These are phyloP conservation scores for Amanita pseudoporphyria DNA, from an alignment of 768 basidiomycete genomes.

Conservation along the genomic window DNA sequence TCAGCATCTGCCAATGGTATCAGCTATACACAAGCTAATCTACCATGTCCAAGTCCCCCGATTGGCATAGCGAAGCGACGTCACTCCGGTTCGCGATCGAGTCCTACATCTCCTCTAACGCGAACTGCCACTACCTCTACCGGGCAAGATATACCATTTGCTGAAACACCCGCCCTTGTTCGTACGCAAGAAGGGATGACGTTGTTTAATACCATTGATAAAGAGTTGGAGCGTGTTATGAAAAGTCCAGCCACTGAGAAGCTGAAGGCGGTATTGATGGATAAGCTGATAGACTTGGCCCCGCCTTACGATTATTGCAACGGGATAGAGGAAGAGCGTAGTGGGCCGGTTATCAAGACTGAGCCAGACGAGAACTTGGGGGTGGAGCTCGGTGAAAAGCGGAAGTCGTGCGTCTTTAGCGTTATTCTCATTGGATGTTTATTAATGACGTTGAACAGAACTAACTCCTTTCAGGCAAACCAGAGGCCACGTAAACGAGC, in stretches of 20 bases:
- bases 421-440: not conserved
- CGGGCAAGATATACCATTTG: conserved; percentile 42
- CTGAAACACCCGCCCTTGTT: conserved; percentile 56
- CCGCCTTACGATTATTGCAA: conserved; percentile 12
- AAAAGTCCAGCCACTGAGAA: not conserved
- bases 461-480: conserved; percentile 18
- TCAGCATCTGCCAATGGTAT: not conserved
- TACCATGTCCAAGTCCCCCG: not conserved
- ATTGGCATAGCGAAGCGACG: not conserved
- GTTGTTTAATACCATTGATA: conserved; percentile 51
- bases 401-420: not conserved
- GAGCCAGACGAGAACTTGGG: conserved; percentile 4
- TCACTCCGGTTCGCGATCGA: not conserved
- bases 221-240: conserved; percentile 27
- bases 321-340: conserved; percentile 25
- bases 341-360: conserved; percentile 7
- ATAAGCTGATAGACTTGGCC: conserved; percentile 27
- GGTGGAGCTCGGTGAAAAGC: conserved; percentile 28
- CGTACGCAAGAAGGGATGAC: conserved; percentile 73
- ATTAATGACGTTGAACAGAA: not conserved
- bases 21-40: not conserved
- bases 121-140: conserved; percentile 9
- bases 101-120: conserved; percentile 1
- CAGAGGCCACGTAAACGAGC: conserved; percentile 54
- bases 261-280: conserved; percentile 11